Conservation (phyloP, 164 flowering plant species). For the Cinnamomum chago region DNA sequence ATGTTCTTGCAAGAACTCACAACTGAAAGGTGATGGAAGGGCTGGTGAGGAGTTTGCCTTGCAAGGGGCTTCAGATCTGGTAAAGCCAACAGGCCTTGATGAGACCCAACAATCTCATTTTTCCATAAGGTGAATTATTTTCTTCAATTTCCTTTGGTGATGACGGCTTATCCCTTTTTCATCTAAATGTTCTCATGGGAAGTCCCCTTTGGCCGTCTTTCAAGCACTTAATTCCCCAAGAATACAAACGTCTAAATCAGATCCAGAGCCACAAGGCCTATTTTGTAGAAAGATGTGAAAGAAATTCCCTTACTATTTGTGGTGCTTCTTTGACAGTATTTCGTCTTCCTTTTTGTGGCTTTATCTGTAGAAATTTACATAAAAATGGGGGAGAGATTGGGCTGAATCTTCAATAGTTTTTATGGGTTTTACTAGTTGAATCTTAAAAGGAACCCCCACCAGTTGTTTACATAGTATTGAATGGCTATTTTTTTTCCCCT, state of each 20-base stretch:
- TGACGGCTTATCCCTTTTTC: too few species aligned
- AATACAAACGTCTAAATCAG: neutral
- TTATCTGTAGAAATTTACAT: too few species aligned
- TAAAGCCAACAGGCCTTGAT: constrained; percentile 27
- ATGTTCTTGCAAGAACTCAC: constrained; percentile 18
- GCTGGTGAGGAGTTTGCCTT: constrained; percentile 29
- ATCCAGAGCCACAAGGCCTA: neutral
- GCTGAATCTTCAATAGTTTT: too few species aligned
- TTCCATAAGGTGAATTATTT: constrained; percentile 65
- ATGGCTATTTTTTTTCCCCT: too few species aligned
- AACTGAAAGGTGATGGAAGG: constrained; percentile 39
- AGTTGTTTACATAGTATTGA: too few species aligned
- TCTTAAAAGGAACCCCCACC: too few species aligned
- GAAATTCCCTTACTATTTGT: too few species aligned
- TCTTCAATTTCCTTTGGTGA: too few species aligned
- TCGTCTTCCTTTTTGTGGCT: neutral
- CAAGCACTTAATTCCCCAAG: neutral
- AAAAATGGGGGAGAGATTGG: too few species aligned
- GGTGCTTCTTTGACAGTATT: neutral
- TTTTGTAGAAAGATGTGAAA: too few species aligned
- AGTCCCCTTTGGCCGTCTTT: neutral
- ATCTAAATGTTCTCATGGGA: too few species aligned
- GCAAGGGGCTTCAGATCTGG: constrained; percentile 24
- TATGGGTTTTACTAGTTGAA: too few species aligned
- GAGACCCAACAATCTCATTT: constrained; percentile 35